A percentile compares a stretch with the other conserved stretches of the same genome.
phyloP scores from a whole-genome alignment of 176 grass and related monocot genomes.

The Musa itinerans region DNA sequence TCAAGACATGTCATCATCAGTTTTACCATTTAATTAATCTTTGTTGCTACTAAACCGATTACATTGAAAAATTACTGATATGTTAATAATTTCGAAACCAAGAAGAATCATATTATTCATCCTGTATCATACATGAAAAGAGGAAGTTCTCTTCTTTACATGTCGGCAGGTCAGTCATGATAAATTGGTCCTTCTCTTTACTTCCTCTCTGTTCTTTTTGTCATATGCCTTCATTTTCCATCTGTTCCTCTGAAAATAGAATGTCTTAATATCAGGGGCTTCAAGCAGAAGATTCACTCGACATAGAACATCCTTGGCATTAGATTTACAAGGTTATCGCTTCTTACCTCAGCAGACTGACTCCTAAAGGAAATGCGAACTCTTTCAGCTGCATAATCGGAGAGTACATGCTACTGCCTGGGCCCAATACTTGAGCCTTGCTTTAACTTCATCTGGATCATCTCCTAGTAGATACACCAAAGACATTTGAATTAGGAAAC shows the following conservation, averaged over 20 bases:
- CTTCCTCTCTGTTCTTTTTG: not conserved
- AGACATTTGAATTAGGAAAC: not conserved
- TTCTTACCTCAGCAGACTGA: not conserved
- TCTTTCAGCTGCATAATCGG: not conserved
- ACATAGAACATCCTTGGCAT: not conserved
- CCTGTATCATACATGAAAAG: not conserved
- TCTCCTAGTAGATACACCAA: not conserved
- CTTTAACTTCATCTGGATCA: slow-evolving; percentile 9
- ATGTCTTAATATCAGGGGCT: not conserved
- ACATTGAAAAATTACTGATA: not conserved
- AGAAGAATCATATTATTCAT: not conserved
- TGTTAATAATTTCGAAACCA: not conserved
- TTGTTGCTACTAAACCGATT: not conserved
- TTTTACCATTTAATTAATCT: not conserved
- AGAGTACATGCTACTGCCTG: slow-evolving; percentile 2
- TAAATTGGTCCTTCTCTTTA: not conserved
- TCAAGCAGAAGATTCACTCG: not conserved
- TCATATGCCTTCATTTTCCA: not conserved
- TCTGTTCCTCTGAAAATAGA: not conserved
- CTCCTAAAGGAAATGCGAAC: not conserved
- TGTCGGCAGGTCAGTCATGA: not conserved
- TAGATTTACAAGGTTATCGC: not conserved
- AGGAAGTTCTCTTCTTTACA: not conserved
- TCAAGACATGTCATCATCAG: not conserved
- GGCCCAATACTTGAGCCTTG: slow-evolving; percentile 4